These are phyloP conservation scores for Apiotrichum sp. DNA, from an alignment of 1,284 basidiomycete genomes.

Conservation along the genomic window DNA sequence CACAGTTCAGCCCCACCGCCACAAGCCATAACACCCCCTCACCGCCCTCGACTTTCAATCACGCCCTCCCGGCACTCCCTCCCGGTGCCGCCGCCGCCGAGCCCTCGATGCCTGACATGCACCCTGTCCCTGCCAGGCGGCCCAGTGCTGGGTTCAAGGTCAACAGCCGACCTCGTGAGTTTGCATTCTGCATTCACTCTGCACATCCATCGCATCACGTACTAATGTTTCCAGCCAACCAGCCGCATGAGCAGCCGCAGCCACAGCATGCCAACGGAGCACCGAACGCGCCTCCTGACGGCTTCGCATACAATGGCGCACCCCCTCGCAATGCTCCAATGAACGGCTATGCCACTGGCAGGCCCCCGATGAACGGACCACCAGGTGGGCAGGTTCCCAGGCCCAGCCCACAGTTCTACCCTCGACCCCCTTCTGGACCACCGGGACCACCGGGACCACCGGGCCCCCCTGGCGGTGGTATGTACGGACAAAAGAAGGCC, in stretches of 20 bases:
- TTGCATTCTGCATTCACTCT: too few species aligned
- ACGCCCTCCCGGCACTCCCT: not conserved
- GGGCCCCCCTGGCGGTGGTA: not conserved
- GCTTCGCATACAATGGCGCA: not conserved
- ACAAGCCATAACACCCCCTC: not conserved
- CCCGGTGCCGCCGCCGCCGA: slow-evolving; percentile 5
- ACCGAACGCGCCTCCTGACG: not conserved
- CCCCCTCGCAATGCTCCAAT: too few species aligned
- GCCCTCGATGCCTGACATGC: not conserved
- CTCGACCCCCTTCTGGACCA: not conserved
- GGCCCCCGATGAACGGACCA: not conserved
- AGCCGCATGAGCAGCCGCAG: not conserved
- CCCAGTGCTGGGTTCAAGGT: not conserved
- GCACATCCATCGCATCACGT: too few species aligned
- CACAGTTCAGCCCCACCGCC: not conserved
- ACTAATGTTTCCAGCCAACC: too few species aligned
- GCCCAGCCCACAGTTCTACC: not conserved
- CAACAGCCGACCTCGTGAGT: not conserved
- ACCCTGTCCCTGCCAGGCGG: not conserved
- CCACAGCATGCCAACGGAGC: not conserved
- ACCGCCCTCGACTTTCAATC: not conserved
- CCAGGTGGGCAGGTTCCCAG: not conserved
- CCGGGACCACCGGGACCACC: not conserved
- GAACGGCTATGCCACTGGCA: not conserved
- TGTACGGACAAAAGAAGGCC: not conserved